Percentiles rank a stretch among this genome's conserved stretches.
Evolutionary conservation across 2,329 filamentous ascomycete genomes (phyloP).

Genomic region (Xylariaceae sp.): DNA sequence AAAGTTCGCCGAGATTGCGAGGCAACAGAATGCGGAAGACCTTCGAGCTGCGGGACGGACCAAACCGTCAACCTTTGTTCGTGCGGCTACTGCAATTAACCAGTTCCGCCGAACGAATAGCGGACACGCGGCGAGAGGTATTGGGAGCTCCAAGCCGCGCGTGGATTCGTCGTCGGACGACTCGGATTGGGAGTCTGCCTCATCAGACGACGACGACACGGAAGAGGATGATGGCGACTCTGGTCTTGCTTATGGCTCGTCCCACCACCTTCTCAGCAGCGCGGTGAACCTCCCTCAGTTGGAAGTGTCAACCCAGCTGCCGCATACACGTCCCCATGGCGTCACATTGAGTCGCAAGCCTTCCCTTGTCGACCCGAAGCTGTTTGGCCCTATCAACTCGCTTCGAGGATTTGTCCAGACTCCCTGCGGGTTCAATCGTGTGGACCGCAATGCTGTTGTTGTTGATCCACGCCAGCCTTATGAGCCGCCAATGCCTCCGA

Average conservation of each 20-base stretch:
- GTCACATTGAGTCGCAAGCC: slow-evolving; percentile 28
- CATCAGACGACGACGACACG: slow-evolving; percentile 41
- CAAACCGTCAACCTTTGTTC: slow-evolving; percentile 34
- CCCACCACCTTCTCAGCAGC: slow-evolving; percentile 20
- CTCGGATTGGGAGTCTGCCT: slow-evolving; percentile 53
- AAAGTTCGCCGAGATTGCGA: slow-evolving; percentile 48
- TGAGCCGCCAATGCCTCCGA: slow-evolving; percentile 30
- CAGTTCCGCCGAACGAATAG: slow-evolving; percentile 37
- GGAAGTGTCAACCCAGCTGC: slow-evolving; percentile 9
- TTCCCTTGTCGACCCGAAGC: slow-evolving; percentile 51
- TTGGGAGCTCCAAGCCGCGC: slow-evolving; percentile 37
- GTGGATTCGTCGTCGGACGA: slow-evolving; percentile 38
- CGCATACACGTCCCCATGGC: slow-evolving; percentile 19
- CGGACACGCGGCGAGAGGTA: slow-evolving; percentile 32
- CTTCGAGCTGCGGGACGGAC: slow-evolving; percentile 37
- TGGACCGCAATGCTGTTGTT: slow-evolving; percentile 25
- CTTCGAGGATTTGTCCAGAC: slow-evolving; percentile 50
- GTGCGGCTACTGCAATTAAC: slow-evolving; percentile 38
- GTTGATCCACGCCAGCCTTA: slow-evolving; percentile 31
- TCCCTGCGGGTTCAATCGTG: slow-evolving; percentile 50
- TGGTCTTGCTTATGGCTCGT: slow-evolving; percentile 40
- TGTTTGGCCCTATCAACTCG: slow-evolving; percentile 59
- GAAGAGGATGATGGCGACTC: slow-evolving; percentile 38
- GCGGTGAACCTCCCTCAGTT: slow-evolving; percentile 12
- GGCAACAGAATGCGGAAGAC: slow-evolving; percentile 46